Evolutionary conservation across 257 asterid genomes (phyloP).

Genomic region (Gentiana macrophylla): DNA sequence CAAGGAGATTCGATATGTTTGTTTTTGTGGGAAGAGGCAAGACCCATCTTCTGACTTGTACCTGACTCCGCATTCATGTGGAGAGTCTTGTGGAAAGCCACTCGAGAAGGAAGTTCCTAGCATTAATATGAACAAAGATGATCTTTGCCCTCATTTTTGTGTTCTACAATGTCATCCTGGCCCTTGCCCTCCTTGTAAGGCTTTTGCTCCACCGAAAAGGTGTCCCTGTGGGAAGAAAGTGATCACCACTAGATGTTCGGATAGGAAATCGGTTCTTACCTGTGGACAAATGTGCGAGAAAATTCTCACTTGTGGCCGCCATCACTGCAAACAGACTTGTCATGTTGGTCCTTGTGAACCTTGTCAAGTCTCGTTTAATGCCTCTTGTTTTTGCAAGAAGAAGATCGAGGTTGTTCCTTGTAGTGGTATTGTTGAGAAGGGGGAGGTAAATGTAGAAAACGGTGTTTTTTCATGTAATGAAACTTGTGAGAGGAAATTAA

Average conservation of each 20-base stretch:
- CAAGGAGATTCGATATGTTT: slow-evolving; percentile 67
- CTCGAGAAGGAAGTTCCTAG: slow-evolving; percentile 70
- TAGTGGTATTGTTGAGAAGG: slow-evolving; percentile 75
- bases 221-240: slow-evolving; percentile 95
- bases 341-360: slow-evolving; percentile 88
- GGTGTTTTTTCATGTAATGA: slow-evolving; percentile 81
- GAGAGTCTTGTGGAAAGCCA: slow-evolving; percentile 86
- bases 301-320: slow-evolving; percentile 84
- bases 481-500: slow-evolving; percentile 51
- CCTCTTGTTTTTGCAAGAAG: slow-evolving; percentile 86
- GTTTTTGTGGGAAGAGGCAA: slow-evolving; percentile 84
- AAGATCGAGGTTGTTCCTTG: slow-evolving; percentile 61
- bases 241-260: slow-evolving; percentile 85
- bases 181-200: slow-evolving; percentile 98
- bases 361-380: slow-evolving; percentile 62
- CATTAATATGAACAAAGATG: slow-evolving; percentile 48
- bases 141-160: slow-evolving; percentile 85
- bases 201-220: slow-evolving; percentile 78
- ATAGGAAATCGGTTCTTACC: slow-evolving; percentile 69
- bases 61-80: slow-evolving; percentile 97
- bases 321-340: slow-evolving; percentile 56
- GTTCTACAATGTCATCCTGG: slow-evolving; percentile 99
- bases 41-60: slow-evolving; percentile 92
- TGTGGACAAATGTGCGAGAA: slow-evolving; percentile 95
- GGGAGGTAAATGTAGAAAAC: slow-evolving; percentile 47